Conservation (phyloP, 257 asterid genomes). For the Rehmannia glutinosa region DNA sequence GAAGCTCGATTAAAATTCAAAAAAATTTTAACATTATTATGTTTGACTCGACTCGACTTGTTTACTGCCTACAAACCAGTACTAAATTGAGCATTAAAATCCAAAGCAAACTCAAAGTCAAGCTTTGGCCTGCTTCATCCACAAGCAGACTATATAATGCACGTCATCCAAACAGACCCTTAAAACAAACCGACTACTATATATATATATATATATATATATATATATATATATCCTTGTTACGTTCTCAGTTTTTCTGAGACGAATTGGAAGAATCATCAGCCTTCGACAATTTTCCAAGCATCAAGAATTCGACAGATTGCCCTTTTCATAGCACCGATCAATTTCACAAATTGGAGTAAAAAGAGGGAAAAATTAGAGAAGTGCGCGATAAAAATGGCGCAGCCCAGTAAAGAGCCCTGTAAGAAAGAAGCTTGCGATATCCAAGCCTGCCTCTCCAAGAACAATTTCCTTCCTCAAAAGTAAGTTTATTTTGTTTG, state of each 20-base stretch:
- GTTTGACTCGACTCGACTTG: too few species aligned
- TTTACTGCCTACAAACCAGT: too few species aligned
- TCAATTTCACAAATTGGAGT: not conserved
- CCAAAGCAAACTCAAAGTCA: not conserved
- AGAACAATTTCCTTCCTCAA: slow-evolving; percentile 85
- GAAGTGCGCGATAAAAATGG: slow-evolving; percentile 34
- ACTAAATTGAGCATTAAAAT: too few species aligned
- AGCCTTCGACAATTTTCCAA: not conserved
- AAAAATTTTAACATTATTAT: too few species aligned
- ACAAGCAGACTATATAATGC: not conserved
- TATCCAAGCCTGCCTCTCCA: slow-evolving; percentile 94
- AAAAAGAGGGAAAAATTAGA: not conserved
- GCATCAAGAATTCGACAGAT: not conserved
- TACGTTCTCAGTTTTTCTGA: not conserved
- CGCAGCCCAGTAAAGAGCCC: slow-evolving; percentile 83
- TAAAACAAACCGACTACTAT: not conserved
- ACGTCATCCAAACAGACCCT: slow-evolving; percentile 8
- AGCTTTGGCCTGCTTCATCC: not conserved
- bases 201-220: not conserved
- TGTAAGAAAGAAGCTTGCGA: slow-evolving; percentile 95
- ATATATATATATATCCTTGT: not conserved
- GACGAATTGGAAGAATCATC: not conserved
- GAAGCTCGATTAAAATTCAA: too few species aligned
- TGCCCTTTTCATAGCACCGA: not conserved
- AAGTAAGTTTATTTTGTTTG: slow-evolving; percentile 27